Percentiles rank a stretch among this genome's conserved stretches.
Evolutionary conservation across 495 filamentous ascomycete species (phyloP).

Genomic region (Penicillium manginii): DNA sequence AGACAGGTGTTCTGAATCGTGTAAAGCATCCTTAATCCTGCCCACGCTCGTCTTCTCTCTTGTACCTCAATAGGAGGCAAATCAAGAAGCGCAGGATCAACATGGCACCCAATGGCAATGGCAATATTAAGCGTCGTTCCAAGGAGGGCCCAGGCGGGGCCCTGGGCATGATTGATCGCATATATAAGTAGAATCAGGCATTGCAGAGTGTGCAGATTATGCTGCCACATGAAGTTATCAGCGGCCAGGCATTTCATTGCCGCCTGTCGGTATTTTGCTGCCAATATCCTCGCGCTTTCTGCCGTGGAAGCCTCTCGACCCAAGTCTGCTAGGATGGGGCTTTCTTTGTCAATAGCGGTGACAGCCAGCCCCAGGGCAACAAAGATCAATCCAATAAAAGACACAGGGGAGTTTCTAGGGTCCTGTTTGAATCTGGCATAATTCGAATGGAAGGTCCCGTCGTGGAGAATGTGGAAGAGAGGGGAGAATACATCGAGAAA

Average conservation of each 20-base stretch:
- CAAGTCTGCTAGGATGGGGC: conserved; percentile 1
- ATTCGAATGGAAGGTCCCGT: neutral
- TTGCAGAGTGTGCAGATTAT: conserved; percentile 10
- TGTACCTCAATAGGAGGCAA: conserved; percentile 6
- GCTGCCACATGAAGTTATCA: conserved; percentile 15
- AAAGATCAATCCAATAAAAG: neutral
- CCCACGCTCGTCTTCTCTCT: conserved; percentile 20
- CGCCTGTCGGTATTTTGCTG: conserved; percentile 6
- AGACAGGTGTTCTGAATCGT: conserved; percentile 18
- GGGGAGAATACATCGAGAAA: conserved; percentile 10
- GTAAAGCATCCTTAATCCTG: conserved; percentile 17
- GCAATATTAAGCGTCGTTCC: conserved; percentile 17
- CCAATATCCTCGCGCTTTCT: conserved; percentile 1
- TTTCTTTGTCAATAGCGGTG: neutral
- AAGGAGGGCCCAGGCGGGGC: conserved; percentile 18
- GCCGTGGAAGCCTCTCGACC: conserved; percentile 1
- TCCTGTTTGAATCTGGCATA: conserved; percentile 6
- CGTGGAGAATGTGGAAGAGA: conserved; percentile 8
- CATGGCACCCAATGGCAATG: conserved; percentile 15
- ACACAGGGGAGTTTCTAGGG: neutral
- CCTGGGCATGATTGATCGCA: conserved; percentile 16
- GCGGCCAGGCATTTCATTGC: conserved; percentile 17
- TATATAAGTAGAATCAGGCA: conserved; percentile 11
- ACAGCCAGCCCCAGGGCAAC: conserved; percentile 6
- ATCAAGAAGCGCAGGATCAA: conserved; percentile 16